Conservation (phyloP, 1,139 yeast species). For the Geotrichum candidum region DNA sequence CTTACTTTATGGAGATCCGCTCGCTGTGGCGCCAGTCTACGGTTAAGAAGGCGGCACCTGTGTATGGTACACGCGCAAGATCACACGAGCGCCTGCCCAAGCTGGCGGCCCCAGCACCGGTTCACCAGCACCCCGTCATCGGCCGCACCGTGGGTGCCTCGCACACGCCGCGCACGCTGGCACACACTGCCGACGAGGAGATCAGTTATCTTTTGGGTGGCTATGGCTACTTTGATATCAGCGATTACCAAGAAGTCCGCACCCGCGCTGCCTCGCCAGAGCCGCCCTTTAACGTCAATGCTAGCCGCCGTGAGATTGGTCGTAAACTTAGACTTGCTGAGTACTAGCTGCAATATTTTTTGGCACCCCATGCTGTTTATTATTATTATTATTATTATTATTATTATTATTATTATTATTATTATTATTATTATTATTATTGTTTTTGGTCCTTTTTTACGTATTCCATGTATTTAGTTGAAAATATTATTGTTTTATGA, state of each 20-base stretch:
- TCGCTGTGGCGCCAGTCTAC: conserved; percentile 38
- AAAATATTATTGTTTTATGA: neutral
- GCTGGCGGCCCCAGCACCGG: conserved; percentile 13
- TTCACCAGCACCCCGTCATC: conserved; percentile 12
- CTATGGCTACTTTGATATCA: conserved; percentile 71
- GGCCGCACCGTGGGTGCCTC: conserved; percentile 24
- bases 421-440: too few species aligned
- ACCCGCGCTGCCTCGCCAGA: conserved; percentile 69
- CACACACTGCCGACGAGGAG: conserved; percentile 28
- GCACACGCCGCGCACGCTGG: conserved; percentile 25
- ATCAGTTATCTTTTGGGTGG: conserved; percentile 63
- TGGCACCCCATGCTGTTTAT: neutral
- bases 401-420: too few species aligned
- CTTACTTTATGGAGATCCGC: conserved; percentile 60
- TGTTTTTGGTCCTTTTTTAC: neutral
- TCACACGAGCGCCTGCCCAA: conserved; percentile 24
- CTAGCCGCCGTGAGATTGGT: conserved; percentile 51
- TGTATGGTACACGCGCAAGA: conserved; percentile 24
- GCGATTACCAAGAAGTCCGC: conserved; percentile 56
- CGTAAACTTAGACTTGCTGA: conserved; percentile 69
- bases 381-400: too few species aligned
- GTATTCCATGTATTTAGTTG: neutral
- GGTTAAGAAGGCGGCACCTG: conserved; percentile 14
- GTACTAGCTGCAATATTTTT: conserved; percentile 37
- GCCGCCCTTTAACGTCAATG: conserved; percentile 30